Evolutionary conservation across 257 asterid genomes (phyloP), one percentile per base, ranked within the genome.

Genomic region (Solanum pinnatisectum): DNA sequence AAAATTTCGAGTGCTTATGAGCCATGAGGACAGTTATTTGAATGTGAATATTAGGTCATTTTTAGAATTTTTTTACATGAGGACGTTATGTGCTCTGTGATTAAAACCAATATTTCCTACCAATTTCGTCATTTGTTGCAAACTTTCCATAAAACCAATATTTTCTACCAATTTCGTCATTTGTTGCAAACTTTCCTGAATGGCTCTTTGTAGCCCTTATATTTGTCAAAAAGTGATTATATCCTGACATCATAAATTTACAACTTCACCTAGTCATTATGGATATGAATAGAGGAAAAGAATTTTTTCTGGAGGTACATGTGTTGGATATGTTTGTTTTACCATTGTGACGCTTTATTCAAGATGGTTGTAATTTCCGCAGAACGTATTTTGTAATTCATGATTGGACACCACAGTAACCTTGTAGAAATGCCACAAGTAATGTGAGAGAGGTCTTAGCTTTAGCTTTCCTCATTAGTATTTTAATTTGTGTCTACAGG

Each of bases 401-500:
- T 46, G 42, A 82, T 49, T 82, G 30, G 68, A 30, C 35, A 49
- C 42, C 67, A 79, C 27, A 79, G 67, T 82, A 82, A 81, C 70
- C 70, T 49, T 82, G 68, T 32, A 9, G 44, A 49, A 82, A 82
- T 27, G 42, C 44, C 30, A 82, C 70, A 16, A 63, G 44, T 82
- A 49, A 82, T 82, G 70, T 49, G 86, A 30, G 85, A 49, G 30
- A 30, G 70, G 35, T 27, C 6, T 46, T 82, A 82, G 30, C 63
- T n/a, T 40, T 78, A 78, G n/a, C 70, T 30, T 82, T 81, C 30
- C 37, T 82, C 70, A 30, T 49, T 49, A 82, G 70, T 14, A 82
- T 49, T 82, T 82, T 32, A 20, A 20, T 86, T 86, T 46, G 46
- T 25, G 65, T 87, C 81, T 84, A 70, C 96, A 97, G 99, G 99